Evolutionary conservation across 345 rosid species (phyloP).

Genomic region (Psidium guajava): DNA sequence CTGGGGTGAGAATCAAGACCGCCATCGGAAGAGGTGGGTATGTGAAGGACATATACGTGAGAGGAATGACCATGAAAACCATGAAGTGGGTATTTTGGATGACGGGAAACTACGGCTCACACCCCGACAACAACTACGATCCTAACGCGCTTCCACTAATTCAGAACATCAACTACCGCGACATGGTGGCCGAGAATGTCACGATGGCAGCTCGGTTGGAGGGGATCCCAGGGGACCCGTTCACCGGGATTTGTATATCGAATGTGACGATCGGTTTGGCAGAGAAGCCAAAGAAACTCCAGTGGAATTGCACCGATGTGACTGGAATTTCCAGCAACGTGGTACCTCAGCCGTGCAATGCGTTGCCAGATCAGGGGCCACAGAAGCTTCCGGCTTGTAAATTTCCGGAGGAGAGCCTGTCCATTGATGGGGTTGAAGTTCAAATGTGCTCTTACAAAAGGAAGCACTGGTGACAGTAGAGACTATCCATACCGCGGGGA

Average conservation of each 20-base stretch:
- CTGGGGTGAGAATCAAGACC: conserved; percentile 72
- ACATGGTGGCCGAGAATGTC: conserved; percentile 66
- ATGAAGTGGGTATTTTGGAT: conserved; percentile 90
- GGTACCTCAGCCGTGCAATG: conserved; percentile 45
- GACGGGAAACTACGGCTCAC: conserved; percentile 75
- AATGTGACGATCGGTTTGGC: conserved; percentile 50
- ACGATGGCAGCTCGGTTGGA: conserved; percentile 51
- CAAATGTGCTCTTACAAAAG: conserved; percentile 29
- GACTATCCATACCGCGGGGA: not conserved
- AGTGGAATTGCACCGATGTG: conserved; percentile 76
- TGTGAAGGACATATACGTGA: conserved; percentile 60
- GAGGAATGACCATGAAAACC: conserved; percentile 54
- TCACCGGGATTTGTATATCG: conserved; percentile 68
- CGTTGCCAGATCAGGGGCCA: conserved; percentile 34
- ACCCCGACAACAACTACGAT: conserved; percentile 59
- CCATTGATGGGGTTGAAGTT: conserved; percentile 32
- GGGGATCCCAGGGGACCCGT: conserved; percentile 49
- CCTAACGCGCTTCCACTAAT: conserved; percentile 60
- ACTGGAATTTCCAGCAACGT: conserved; percentile 50
- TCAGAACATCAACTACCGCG: conserved; percentile 50
- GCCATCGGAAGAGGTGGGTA: conserved; percentile 73
- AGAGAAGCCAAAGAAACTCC: conserved; percentile 36
- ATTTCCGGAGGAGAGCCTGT: conserved; percentile 48
- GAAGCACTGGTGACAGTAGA: conserved; percentile 12
- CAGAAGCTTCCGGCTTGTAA: conserved; percentile 24